phyloP scores from a whole-genome alignment of 306 rosid genomes.

The Begonia fuchsioides region DNA sequence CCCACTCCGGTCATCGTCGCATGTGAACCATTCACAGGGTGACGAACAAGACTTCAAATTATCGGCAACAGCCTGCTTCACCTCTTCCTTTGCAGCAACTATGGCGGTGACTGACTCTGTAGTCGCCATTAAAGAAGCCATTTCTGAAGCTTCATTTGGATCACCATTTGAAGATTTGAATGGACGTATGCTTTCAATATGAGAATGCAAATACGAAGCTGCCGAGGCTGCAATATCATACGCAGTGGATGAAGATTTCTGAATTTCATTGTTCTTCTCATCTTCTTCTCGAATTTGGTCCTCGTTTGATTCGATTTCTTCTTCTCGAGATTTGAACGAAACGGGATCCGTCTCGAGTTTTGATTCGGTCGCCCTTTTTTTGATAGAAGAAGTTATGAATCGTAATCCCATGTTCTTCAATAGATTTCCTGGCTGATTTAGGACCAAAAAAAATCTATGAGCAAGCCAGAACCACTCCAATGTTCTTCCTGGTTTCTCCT shows the following conservation, averaged over 20 bases:
- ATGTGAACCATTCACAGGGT: slow-evolving; percentile 86
- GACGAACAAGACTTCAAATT: slow-evolving; percentile 65
- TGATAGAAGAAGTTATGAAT: slow-evolving; percentile 60
- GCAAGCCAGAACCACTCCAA: too few relatives aligned
- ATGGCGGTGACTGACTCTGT: slow-evolving; percentile 87
- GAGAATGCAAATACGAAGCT: slow-evolving; percentile 74
- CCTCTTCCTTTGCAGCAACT: slow-evolving; percentile 96
- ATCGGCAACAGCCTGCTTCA: slow-evolving; percentile 95
- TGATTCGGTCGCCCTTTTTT: slow-evolving; percentile 44
- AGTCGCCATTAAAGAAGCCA: slow-evolving; percentile 78
- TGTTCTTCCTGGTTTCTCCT: too few relatives aligned
- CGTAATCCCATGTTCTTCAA: slow-evolving; percentile 41
- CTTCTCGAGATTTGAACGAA: slow-evolving; percentile 22
- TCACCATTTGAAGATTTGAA: slow-evolving; percentile 43
- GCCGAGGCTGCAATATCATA: slow-evolving; percentile 84
- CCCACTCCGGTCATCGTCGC: slow-evolving; percentile 61
- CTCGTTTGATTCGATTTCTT: slow-evolving; percentile 15
- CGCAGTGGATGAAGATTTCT: slow-evolving; percentile 48
- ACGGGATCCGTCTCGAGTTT: slow-evolving; percentile 29
- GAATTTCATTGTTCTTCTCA: slow-evolving; percentile 22
- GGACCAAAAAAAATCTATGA: neutral
- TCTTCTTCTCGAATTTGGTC: slow-evolving; percentile 20
- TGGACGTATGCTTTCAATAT: slow-evolving; percentile 58
- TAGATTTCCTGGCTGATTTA: slow-evolving; percentile 64
- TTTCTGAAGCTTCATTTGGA: slow-evolving; percentile 35